Percentiles rank a stretch among this genome's conserved stretches.
Evolutionary conservation across 2,329 filamentous ascomycete genomes (phyloP).

Genomic region (Colletotrichum lentis): DNA sequence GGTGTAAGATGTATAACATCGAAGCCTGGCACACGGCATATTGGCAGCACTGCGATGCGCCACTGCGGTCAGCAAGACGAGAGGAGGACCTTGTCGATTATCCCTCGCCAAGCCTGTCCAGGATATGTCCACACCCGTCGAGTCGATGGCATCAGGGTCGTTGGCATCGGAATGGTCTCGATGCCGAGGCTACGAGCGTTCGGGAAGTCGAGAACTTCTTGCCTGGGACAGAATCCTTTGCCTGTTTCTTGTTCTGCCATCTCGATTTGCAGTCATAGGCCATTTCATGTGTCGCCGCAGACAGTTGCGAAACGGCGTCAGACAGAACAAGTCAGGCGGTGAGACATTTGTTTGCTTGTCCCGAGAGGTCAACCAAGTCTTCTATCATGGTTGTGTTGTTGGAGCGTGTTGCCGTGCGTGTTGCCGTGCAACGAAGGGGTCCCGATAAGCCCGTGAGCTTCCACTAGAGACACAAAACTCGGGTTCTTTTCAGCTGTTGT

Average conservation of each 20-base stretch:
- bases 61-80: conserved; percentile 1
- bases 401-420: conserved; percentile 4
- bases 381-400: not conserved
- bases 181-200: conserved; percentile 1
- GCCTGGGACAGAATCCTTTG: not conserved
- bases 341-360: conserved; percentile 14
- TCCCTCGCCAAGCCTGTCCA: not conserved
- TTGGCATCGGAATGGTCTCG: conserved; percentile 4
- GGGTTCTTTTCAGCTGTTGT: not conserved
- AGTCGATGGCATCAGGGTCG: not conserved
- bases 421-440: conserved; percentile 6
- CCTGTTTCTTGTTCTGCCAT: not conserved
- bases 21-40: not conserved
- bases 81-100: not conserved
- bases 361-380: not conserved
- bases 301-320: not conserved
- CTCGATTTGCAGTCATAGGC: not conserved
- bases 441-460: conserved; percentile 2
- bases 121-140: not conserved
- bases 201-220: not conserved
- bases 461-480: conserved; percentile 1
- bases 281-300: not conserved
- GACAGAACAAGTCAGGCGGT: conserved; percentile 26
- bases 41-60: not conserved
- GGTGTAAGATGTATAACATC: not conserved